Evolutionary conservation across 2,329 filamentous ascomycete genomes (phyloP).

Genomic region (Allantophomopsis lycopodina): DNA sequence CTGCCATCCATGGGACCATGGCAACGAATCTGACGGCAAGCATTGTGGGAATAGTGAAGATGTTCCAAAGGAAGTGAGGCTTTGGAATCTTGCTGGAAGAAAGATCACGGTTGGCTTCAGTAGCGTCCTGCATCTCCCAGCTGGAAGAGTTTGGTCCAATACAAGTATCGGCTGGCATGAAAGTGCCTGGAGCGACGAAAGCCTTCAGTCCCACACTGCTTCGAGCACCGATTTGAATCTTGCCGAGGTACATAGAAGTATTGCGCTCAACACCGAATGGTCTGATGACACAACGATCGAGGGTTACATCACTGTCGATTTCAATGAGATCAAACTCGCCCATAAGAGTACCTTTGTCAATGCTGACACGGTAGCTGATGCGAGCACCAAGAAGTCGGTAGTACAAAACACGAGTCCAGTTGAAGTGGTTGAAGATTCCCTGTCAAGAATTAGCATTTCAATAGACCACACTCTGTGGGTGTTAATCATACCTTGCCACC

Average conservation of each 20-base stretch:
- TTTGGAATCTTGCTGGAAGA: conserved; percentile 22
- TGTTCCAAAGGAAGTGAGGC: conserved; percentile 28
- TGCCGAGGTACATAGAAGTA: conserved; percentile 40
- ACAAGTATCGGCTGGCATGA: conserved; percentile 31
- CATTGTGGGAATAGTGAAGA: conserved; percentile 28
- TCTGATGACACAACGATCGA: conserved; percentile 32
- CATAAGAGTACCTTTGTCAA: conserved; percentile 25
- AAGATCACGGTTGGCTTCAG: conserved; percentile 31
- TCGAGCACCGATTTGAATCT: conserved; percentile 32
- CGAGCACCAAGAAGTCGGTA: conserved; percentile 36
- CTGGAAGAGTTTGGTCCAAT: conserved; percentile 43
- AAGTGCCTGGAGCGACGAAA: conserved; percentile 34
- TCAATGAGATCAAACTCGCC: conserved; percentile 45
- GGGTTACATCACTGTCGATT: conserved; percentile 31
- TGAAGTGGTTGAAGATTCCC: conserved; percentile 27
- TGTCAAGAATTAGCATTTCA: conserved; percentile 4
- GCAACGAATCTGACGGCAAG: conserved; percentile 26
- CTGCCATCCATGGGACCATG: conserved; percentile 29
- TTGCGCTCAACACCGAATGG: conserved; percentile 42
- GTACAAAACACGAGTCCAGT: conserved; percentile 27
- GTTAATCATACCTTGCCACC: conserved; percentile 22
- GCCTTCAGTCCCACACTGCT: conserved; percentile 32
- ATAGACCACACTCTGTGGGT: not conserved
- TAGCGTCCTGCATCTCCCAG: conserved; percentile 34
- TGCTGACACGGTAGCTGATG: conserved; percentile 35